Conservation (phyloP, 2,329 filamentous ascomycete species). For the Colletotrichum falcatum region DNA sequence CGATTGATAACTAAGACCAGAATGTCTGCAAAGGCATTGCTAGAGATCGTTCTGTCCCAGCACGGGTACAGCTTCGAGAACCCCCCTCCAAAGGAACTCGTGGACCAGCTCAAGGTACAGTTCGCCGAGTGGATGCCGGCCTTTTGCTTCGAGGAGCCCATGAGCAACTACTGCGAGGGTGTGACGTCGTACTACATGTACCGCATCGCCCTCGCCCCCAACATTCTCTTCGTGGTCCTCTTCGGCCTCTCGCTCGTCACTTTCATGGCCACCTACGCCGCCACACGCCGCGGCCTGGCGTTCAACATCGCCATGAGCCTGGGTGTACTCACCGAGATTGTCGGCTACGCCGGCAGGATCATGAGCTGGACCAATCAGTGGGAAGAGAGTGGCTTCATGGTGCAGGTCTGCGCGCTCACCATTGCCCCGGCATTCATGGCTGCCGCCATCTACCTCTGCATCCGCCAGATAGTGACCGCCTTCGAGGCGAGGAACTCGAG, state of each 20-base stretch:
- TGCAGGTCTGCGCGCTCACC: constrained; percentile 72
- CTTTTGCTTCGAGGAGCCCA: constrained; percentile 48
- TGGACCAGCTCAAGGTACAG: not conserved
- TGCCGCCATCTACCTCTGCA: constrained; percentile 72
- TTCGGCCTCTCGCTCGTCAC: constrained; percentile 60
- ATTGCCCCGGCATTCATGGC: constrained; percentile 74
- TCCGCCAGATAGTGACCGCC: constrained; percentile 62
- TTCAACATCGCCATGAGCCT: constrained; percentile 66
- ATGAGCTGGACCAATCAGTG: constrained; percentile 67
- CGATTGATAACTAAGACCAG: not conserved
- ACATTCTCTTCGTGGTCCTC: constrained; percentile 62
- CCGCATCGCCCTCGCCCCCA: constrained; percentile 64
- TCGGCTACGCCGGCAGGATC: constrained; percentile 71
- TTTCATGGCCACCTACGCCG: constrained; percentile 54
- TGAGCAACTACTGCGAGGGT: constrained; percentile 46
- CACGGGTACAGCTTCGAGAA: constrained; percentile 5
- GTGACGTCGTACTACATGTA: constrained; percentile 63
- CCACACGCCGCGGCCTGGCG: constrained; percentile 60
- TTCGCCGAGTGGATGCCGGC: constrained; percentile 2
- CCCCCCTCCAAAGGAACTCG: constrained; percentile 1
- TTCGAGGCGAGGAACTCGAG: constrained; percentile 63
- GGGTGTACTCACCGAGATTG: constrained; percentile 66
- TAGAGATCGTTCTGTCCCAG: not conserved
- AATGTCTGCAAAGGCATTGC: not conserved
- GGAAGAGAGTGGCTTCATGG: constrained; percentile 59